Evolutionary conservation across 495 filamentous ascomycete species (phyloP).

Genomic region (Neurospora sp.): DNA sequence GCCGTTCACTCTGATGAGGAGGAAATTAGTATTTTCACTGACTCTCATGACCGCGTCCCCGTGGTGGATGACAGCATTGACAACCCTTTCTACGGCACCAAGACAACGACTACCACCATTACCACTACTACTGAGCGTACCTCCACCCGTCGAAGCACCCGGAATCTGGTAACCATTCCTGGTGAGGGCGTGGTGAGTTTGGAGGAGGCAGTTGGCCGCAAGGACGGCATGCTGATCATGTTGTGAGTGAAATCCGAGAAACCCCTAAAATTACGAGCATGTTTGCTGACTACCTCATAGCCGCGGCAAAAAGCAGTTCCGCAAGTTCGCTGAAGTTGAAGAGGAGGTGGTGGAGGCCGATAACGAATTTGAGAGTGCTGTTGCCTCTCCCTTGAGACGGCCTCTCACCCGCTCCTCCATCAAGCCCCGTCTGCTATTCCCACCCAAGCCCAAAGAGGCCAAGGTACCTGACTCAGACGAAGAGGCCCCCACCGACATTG

Average conservation of each 20-base stretch:
- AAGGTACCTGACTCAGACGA: conserved; percentile 49
- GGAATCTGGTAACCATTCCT: conserved; percentile 34
- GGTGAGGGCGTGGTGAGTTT: conserved; percentile 48
- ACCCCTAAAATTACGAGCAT: conserved; percentile 11
- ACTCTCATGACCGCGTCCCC: conserved; percentile 78
- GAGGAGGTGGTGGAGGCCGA: conserved; percentile 26
- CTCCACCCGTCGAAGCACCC: conserved; percentile 32
- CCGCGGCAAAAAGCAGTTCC: conserved; percentile 84
- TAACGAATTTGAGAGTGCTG: conserved; percentile 31
- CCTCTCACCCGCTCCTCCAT: conserved; percentile 63
- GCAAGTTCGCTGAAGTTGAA: conserved; percentile 42
- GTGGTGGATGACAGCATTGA: conserved; percentile 51
- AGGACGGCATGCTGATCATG: conserved; percentile 73
- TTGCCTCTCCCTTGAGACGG: conserved; percentile 39
- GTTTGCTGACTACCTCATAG: conserved; percentile 32
- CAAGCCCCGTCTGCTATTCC: conserved; percentile 82
- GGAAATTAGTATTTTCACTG: conserved; percentile 76
- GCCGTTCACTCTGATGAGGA: conserved; percentile 44
- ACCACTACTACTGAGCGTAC: conserved; percentile 16
- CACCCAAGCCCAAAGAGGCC: conserved; percentile 38
- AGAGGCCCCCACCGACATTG: conserved; percentile 36
- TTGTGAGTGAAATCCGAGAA: conserved; percentile 56
- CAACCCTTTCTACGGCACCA: conserved; percentile 64
- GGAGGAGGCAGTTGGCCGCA: conserved; percentile 51
- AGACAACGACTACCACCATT: conserved; percentile 15